Base-by-base conservation (phyloP, 371 early-diverging fungal species). In the Circinella umbellata region DNA sequence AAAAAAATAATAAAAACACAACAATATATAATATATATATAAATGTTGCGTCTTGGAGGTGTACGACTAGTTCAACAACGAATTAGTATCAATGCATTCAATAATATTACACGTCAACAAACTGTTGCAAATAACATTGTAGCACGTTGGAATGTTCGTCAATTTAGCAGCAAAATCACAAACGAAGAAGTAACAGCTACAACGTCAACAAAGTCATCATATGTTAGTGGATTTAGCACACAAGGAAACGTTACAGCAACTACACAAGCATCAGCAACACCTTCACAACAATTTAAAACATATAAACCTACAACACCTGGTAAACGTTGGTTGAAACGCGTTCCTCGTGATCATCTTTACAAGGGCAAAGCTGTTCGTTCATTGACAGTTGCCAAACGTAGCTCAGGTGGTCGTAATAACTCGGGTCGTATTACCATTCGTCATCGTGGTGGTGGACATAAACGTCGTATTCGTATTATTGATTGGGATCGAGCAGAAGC, bases 401-500 rank as follows among this genome's bases (percentile, higher is more conserved):
- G 87, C 72, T 85, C 87, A 1, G 96, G 95, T 62, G 99, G 99
- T 48, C 89, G 99, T 72, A 96, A 95, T 88, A 90, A 91, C 85
- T 89, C 90, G 5, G 99, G 99, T 18, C 87, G 90, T 47, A 95
- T 98, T 73, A 98, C 98, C 4, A 90, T 95, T 36, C 91, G 98
- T 17, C 96, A 97, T 72, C 92, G 96, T 53, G 99, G 99, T 61
- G 99, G 98, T 57, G 99, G 98, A 47, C 95, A 94, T 78, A 95
- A 95, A 74, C 89, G 93, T 51, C 91, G 96, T 68, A 90, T 96
- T 78, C 89, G 98, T 68, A 74, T 92, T 20, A 83, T 98, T 8
- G 99, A 98, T 70, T 97, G 95, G 86, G 76, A 86, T 68, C 94
- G 99, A 67, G 75, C 70, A 38, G 88, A 88, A 61, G 74, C 90